Evolutionary conservation across 2,329 filamentous ascomycete genomes (phyloP).

Genomic region (Paecilomyces niveus): DNA sequence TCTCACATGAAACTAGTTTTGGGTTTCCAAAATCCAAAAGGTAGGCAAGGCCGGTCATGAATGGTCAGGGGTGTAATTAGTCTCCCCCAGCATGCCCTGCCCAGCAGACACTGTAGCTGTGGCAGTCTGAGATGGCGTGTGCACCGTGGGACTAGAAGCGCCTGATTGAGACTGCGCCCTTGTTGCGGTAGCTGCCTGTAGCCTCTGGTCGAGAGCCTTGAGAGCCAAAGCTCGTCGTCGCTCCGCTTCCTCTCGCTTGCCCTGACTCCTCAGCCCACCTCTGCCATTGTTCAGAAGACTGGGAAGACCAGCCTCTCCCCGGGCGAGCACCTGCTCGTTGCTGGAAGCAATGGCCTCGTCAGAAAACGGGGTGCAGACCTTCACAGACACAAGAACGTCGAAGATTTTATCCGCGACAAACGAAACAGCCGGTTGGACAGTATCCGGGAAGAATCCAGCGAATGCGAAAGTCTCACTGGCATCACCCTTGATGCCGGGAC

Average conservation of each 20-base stretch:
- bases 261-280: slow-evolving; percentile 41
- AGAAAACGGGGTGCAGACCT: slow-evolving; percentile 78
- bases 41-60: slow-evolving; percentile 15
- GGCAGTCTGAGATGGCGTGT: slow-evolving; percentile 42
- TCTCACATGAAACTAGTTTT: background rate
- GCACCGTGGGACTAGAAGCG: slow-evolving; percentile 21
- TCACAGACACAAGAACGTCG: slow-evolving; percentile 63
- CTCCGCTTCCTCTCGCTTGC: slow-evolving; percentile 85
- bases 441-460: slow-evolving; percentile 87
- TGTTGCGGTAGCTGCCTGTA: slow-evolving; percentile 70
- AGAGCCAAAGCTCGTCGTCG: slow-evolving; percentile 79
- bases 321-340: slow-evolving; percentile 62
- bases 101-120: slow-evolving; percentile 50
- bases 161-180: slow-evolving; percentile 35
- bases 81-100: slow-evolving; percentile 58
- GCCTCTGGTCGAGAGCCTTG: slow-evolving; percentile 82
- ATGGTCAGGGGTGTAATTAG: slow-evolving; percentile 61
- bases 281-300: slow-evolving; percentile 49
- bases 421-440: slow-evolving; percentile 69
- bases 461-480: slow-evolving; percentile 95
- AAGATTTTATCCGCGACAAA: slow-evolving; percentile 70
- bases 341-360: slow-evolving; percentile 68
- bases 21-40: background rate
- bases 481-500: slow-evolving; percentile 66
- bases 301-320: slow-evolving; percentile 55